These are phyloP conservation scores for Tricholoma terreum DNA, from an alignment of 768 basidiomycete species.

Conservation along the genomic window DNA sequence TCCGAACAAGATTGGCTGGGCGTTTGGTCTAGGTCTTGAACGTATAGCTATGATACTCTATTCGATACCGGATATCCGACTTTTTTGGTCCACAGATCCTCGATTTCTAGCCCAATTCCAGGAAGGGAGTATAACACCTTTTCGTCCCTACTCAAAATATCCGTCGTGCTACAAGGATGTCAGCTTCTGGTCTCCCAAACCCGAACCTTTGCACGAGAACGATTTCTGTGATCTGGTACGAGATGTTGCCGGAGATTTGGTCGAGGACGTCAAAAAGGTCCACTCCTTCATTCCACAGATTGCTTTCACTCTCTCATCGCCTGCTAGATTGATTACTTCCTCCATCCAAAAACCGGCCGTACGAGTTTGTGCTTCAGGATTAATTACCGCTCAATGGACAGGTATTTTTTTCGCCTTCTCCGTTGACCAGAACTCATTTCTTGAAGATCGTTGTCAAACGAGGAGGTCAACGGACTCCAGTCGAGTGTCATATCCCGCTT, in stretches of 20 bases:
- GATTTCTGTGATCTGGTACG: constrained; percentile 96
- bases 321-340: constrained; percentile 83
- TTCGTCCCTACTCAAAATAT: constrained; percentile 90
- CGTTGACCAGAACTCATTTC: background rate
- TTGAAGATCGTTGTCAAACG: constrained; percentile 78
- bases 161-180: constrained; percentile 93
- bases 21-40: constrained; percentile 95
- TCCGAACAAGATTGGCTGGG: constrained; percentile 88
- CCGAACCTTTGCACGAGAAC: constrained; percentile 76
- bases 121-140: constrained; percentile 70
- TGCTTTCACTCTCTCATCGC: constrained; percentile 6
- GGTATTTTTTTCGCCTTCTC: constrained; percentile 39
- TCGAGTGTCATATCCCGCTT: constrained; percentile 53
- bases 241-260: constrained; percentile 88
- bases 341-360: constrained; percentile 81
- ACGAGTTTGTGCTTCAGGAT: constrained; percentile 86
- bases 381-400: constrained; percentile 96
- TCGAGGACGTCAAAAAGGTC: constrained; percentile 87
- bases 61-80: constrained; percentile 93
- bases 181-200: constrained; percentile 83
- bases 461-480: constrained; percentile 85
- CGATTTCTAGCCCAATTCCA: constrained; percentile 88
- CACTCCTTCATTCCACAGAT: constrained; percentile 17
- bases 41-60: constrained; percentile 98
- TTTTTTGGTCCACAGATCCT: constrained; percentile 92